These are phyloP conservation scores for Vickermania spadyakhi DNA, from an alignment of 208 protist genomes.

Conservation along the genomic window DNA sequence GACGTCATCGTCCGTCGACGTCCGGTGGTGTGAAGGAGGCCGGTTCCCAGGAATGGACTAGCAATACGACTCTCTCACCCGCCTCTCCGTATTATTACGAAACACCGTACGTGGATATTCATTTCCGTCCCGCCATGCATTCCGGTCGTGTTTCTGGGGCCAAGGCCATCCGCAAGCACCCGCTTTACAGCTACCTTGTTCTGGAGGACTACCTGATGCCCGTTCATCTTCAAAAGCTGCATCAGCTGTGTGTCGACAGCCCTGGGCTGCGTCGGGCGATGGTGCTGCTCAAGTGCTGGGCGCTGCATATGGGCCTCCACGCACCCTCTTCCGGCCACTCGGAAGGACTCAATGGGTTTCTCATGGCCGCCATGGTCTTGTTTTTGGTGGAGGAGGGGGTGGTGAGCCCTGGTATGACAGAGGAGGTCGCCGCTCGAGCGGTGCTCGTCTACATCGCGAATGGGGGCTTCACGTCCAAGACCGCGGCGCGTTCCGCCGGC, in stretches of 20 bases:
- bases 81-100: constrained; percentile 12
- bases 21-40: neutral
- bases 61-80: too few species aligned
- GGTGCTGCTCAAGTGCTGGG: constrained; percentile 83
- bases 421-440: constrained; percentile 63
- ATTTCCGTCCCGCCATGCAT: constrained; percentile 46
- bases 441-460: constrained; percentile 68
- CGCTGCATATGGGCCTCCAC: constrained; percentile 67
- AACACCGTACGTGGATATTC: constrained; percentile 57
- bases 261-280: constrained; percentile 46
- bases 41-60: neutral
- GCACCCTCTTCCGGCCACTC: constrained; percentile 45
- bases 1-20: constrained; percentile 7
- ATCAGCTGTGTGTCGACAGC: constrained; percentile 52
- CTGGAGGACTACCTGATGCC: constrained; percentile 78
- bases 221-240: constrained; percentile 56
- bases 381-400: constrained; percentile 64
- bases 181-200: constrained; percentile 71
- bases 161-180: constrained; percentile 52
- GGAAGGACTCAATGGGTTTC: constrained; percentile 71
- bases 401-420: constrained; percentile 50
- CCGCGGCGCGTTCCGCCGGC: neutral
- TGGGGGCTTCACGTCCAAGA: constrained; percentile 33
- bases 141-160: constrained; percentile 42
- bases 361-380: constrained; percentile 58